Conservation (phyloP, 805 yeast genomes). For the Candida ficus region DNA sequence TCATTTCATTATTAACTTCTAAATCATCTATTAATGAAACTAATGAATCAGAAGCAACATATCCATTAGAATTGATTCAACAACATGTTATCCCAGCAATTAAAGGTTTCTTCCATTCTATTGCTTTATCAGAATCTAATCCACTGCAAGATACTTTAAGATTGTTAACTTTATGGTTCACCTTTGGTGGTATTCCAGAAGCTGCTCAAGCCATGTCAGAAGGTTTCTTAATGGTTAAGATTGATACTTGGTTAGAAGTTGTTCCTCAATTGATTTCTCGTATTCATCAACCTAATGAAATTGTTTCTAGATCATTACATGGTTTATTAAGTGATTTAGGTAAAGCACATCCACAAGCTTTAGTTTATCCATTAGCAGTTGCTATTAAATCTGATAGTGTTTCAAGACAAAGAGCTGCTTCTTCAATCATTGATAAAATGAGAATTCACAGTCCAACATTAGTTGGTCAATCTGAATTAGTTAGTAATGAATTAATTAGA, state of each 20-base stretch:
- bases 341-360: slow-evolving; percentile 94
- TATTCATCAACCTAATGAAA: slow-evolving; percentile 89
- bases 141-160: slow-evolving; percentile 92
- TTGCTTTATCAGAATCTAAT: slow-evolving; percentile 77
- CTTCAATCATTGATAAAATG: slow-evolving; percentile 88
- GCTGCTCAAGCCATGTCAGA: slow-evolving; percentile 87
- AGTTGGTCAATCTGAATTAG: slow-evolving; percentile 90
- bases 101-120: slow-evolving; percentile 92
- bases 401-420: slow-evolving; percentile 86
- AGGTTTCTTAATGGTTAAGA: slow-evolving; percentile 83
- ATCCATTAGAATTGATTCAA: slow-evolving; percentile 55
- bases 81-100: slow-evolving; percentile 95
- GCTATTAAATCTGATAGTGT: slow-evolving; percentile 92
- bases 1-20: slow-evolving; percentile 57
- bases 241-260: slow-evolving; percentile 94
- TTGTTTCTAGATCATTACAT: slow-evolving; percentile 74
- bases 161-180: slow-evolving; percentile 89
- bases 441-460: slow-evolving; percentile 76
- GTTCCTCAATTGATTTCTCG: slow-evolving; percentile 94
- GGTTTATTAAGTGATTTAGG: slow-evolving; percentile 84
- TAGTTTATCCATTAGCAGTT: slow-evolving; percentile 91
- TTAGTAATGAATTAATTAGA: slow-evolving; percentile 88
- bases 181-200: slow-evolving; percentile 89
- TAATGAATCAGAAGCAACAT: slow-evolving; percentile 25
- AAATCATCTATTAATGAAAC: slow-evolving; percentile 28